Base-by-base conservation (phyloP, 169 alveolate species). In the Plasmodium billcollinsi region DNA sequence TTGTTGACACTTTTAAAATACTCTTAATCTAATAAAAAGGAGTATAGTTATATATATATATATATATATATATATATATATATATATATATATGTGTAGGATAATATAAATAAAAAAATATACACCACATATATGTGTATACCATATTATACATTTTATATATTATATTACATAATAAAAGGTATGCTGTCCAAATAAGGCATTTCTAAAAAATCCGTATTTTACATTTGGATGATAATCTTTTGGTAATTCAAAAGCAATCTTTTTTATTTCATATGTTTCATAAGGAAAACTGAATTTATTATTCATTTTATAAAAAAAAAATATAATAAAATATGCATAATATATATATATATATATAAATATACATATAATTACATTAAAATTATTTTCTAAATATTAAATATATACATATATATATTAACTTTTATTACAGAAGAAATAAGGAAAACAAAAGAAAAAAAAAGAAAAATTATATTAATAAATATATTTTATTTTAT, bases 151-250 rank as follows among this genome's bases (percentile, higher is more conserved):
- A 9, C 9, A 58, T 58, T 39, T 39, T 39, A 9, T 43, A 14
- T 67, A 29, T 12, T 9, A 69, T 29, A 39, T 86, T 86, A 86
- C 92, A 65, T 86, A 86, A 69, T 86, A 86, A 47, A 61, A 52
- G 29, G 92, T 59, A 8, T 86, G 56, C 26, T 71, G 21, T 47
- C 92, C 92, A 43, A 86, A 72, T 33, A 86, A 47, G 62, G 67
- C 65, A 69, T 86, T 86, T 47, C 92, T 65, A 45, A 86, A 33
- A 73, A 86, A 86, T 9, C 92, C 92, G 39, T 86, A 86, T 72
- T 86, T 86, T 20, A 86, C 92, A 86, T 86, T 86, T 65, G 92
- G 86, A 20, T 72, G 86, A 61, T 20, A 86, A 15, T 86, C 92
- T 56, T 86, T 86, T 9, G 92, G 92, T 26, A 86, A 52, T 59